These are phyloP conservation scores for Pezicula carpinea DNA, from an alignment of 2,329 filamentous ascomycete species.

Conservation along the genomic window DNA sequence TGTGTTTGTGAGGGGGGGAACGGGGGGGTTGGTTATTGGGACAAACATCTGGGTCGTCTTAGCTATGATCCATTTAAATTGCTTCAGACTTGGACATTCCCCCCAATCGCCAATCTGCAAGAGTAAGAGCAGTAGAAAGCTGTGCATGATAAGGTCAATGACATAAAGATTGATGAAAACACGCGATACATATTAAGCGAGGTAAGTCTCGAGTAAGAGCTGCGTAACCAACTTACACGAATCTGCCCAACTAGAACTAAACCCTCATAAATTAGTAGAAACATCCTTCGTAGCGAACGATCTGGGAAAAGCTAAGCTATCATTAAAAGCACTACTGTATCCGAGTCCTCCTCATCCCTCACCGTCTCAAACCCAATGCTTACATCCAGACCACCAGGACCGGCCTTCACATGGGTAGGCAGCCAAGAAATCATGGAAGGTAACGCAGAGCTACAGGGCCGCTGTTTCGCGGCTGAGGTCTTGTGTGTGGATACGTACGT, in stretches of 20 bases:
- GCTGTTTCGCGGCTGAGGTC: constrained; percentile 51
- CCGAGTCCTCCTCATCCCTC: constrained; percentile 50
- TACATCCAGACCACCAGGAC: constrained; percentile 50
- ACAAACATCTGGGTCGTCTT: neutral
- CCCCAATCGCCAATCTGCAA: no score
- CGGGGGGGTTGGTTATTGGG: neutral
- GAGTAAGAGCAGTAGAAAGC: no score
- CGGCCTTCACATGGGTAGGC: constrained; percentile 43
- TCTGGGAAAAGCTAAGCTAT: constrained; percentile 14
- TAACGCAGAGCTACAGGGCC: constrained; percentile 55
- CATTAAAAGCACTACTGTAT: constrained; percentile 46
- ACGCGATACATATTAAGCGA: no score
- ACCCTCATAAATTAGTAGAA: no score
- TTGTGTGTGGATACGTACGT: constrained; percentile 43
- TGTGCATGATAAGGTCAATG: no score
- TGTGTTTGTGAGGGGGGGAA: neutral
- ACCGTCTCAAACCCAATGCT: constrained; percentile 55
- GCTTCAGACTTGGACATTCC: no score
- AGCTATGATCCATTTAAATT: no score
- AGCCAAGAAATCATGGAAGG: constrained; percentile 57
- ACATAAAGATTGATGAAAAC: no score
- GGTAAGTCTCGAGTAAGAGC: no score
- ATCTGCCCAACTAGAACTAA: no score
- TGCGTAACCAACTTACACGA: constrained; percentile 7
- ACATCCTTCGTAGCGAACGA: constrained; percentile 11